A percentile compares a stretch with the other conserved stretches of the same genome.
Conservation (phyloP, 306 rosid species). For the Chamaecrista fasciculata region DNA sequence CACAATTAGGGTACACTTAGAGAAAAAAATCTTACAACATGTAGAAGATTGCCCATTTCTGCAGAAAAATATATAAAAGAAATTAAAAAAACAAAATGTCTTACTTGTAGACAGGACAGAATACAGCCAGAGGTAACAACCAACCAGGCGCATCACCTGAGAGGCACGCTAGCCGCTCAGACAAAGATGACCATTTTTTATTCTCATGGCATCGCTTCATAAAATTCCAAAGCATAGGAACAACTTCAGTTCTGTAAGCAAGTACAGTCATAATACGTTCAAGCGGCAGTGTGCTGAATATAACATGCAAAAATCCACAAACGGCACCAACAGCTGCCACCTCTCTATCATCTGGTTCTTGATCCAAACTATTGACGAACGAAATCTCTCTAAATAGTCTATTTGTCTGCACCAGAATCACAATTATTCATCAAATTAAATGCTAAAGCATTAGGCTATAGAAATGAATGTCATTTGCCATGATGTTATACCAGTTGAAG, state of each 20-base stretch:
- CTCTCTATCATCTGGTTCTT: slow-evolving; percentile 69
- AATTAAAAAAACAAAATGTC: slow-evolving; percentile 19
- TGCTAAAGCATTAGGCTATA: background rate
- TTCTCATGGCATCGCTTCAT: slow-evolving; percentile 89
- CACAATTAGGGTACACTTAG: slow-evolving; percentile 6
- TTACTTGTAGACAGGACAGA: slow-evolving; percentile 98
- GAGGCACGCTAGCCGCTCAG: slow-evolving; percentile 66
- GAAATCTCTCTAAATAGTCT: slow-evolving; percentile 78
- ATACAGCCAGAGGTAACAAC: slow-evolving; percentile 90
- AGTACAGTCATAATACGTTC: slow-evolving; percentile 90
- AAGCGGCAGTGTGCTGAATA: slow-evolving; percentile 75
- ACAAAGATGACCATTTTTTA: slow-evolving; percentile 76
- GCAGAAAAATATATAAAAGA: slow-evolving; percentile 17
- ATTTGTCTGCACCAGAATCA: slow-evolving; percentile 59
- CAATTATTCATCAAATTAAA: slow-evolving; percentile 15
- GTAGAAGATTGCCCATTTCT: slow-evolving; percentile 11
- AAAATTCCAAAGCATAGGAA: slow-evolving; percentile 91
- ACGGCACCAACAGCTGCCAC: slow-evolving; percentile 87
- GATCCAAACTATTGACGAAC: slow-evolving; percentile 38
- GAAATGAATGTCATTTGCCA: slow-evolving; percentile 17
- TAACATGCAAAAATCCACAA: slow-evolving; percentile 82
- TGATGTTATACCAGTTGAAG: slow-evolving; percentile 68
- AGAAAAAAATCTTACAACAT: slow-evolving; percentile 1
- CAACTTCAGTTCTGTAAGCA: slow-evolving; percentile 94
- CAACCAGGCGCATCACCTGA: slow-evolving; percentile 96